A percentile compares a stretch with the other conserved stretches of the same genome.
These are phyloP conservation scores for Vinca minor DNA, from an alignment of 257 asterid species.

Conservation along the genomic window DNA sequence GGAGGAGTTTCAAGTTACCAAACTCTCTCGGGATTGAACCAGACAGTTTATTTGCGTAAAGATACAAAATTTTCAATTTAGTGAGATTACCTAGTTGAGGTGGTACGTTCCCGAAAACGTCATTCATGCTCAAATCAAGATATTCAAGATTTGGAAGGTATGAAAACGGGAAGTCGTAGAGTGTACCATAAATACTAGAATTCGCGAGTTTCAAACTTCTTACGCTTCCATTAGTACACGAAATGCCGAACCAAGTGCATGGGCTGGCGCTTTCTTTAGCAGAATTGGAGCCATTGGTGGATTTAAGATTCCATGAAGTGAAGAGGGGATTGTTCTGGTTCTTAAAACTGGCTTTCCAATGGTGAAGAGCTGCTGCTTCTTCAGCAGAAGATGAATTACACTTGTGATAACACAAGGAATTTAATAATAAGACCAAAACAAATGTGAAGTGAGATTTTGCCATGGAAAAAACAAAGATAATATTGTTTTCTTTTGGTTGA, in stretches of 20 bases:
- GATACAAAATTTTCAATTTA: conserved; percentile 13
- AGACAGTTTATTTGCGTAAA: background rate
- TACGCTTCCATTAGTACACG: conserved; percentile 5
- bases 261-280: background rate
- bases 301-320: conserved; percentile 12
- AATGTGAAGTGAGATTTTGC: too few relatives aligned
- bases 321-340: conserved; percentile 10
- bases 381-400: background rate
- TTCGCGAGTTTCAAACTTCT: conserved; percentile 8
- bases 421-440: too few relatives aligned
- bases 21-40: conserved; percentile 2
- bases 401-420: too few relatives aligned
- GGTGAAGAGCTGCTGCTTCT: conserved; percentile 13
- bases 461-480: too few relatives aligned
- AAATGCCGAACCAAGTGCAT: conserved; percentile 22
- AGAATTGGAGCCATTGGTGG: background rate
- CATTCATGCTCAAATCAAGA: conserved; percentile 15
- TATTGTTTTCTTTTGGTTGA: too few relatives aligned
- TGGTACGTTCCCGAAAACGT: conserved; percentile 13
- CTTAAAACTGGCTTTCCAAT: conserved; percentile 12
- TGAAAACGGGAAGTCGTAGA: conserved; percentile 17
- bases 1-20: too few relatives aligned
- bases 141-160: conserved; percentile 17
- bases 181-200: conserved; percentile 9
- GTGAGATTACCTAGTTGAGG: background rate